Evolutionary conservation across 805 yeast genomes (phyloP), one percentile per base, ranked within the genome.

Genomic region (Candida nitratophila): DNA sequence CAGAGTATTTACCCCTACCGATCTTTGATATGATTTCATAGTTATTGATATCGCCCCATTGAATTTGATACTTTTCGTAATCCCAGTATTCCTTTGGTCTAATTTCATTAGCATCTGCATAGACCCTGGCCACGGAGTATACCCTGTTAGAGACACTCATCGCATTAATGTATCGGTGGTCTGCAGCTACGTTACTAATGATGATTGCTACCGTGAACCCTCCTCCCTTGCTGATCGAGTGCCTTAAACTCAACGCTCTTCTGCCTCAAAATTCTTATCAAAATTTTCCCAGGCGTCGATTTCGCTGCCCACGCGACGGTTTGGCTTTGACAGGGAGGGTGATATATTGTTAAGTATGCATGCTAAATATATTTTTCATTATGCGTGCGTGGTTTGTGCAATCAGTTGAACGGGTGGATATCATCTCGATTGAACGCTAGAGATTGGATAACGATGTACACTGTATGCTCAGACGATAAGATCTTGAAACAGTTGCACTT

Each of bases 1-100:
- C 97, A 15, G 95, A 85, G 61, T 90, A 90, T 65, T 88, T 88
- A 41, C 97, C 97, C 46, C 96, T 75, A 11, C 97, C 97, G 41
- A 90, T 75, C 61, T 88, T 89, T 49, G 79, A 78, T 34, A 84
- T 73, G 39, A 89, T 81, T 66, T 90, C 97, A 63, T 89, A 89
- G 58, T 83, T 81, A n/a, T 80, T 76, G 51, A 86, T 95, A 37
- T 78, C 70, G 32, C 93, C 89, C 96, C 96, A 89, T 51, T 78
- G 77, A 49, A 90, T 81, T 34, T 77, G 74, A 41, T 83, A 76
- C 55, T 76, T 78, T 51, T 71, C 75, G 50, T 79, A 79, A 65
- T 90, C 96, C 91, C 96, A 90, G 66, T 86, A 90, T 47, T 77
- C 76, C 59, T 78, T 81, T 31, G 95, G 90, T 64, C 86, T 83